Evolutionary conservation across 1,284 basidiomycete species (phyloP), one percentile per base, ranked within the genome.

Genomic region (Erythrobasidium hasegawianum): DNA sequence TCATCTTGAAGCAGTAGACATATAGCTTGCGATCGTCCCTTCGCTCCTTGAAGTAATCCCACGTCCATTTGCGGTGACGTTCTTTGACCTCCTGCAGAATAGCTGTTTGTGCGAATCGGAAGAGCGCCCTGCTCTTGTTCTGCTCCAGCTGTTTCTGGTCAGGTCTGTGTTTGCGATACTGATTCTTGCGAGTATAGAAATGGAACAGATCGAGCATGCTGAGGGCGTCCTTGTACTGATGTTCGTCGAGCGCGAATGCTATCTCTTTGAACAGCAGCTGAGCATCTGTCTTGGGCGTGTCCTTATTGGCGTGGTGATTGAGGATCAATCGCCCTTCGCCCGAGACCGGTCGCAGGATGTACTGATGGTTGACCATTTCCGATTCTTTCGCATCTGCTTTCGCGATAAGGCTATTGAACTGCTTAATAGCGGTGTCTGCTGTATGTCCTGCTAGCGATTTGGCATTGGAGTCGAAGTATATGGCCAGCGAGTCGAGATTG

Each of bases 141-240:
- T 79, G 76, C 29, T 81, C 75, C 68, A 90, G 83, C 59, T 87
- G 85, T 27, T 82, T 80, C 16, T 84, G 81, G 45, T 80, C 76
- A 8, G 75, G 75, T 13, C 72, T 70, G 67, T 71, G 76, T 77
- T 85, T 87, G 70, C 85, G 86, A 78, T 96, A 96, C 81, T 92
- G 89, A 69, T 89, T 88, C 71, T 90, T 90, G 60, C 96, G 86
- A 54, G 87, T 84, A 78, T 95, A 97, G 71, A 98, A 89, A 76
- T 98, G 95, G 79, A 97, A 97, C 82, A 97, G 91, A 77, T 99
- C 95, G 68, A 94, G 82, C 59, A 98, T 84, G 20, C 90, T 95
- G 70, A 99, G 90, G 14, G 85, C 86, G 77, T 98, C 93, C 53
- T 92, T 86, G 77, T 98, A 99, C 78, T 99, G 97, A 72, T 95